Conservation (phyloP, 2,329 filamentous ascomycete genomes). For the Aspergillus sp. region DNA sequence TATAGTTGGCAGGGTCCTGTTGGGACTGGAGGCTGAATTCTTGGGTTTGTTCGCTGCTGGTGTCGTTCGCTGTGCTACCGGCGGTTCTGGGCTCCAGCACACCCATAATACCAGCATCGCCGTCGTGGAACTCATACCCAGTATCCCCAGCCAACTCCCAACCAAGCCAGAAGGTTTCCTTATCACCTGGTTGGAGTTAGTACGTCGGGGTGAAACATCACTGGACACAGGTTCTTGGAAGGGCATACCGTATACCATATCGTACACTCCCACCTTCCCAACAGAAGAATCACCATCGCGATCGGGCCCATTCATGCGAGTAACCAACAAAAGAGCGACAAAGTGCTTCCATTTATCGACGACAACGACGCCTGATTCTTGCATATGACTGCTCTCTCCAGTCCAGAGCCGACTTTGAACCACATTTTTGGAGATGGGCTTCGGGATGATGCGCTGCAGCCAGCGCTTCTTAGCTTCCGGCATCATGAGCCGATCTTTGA, state of each 20-base stretch:
- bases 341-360: conserved; percentile 50
- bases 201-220: not conserved
- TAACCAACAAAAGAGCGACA: conserved; percentile 42
- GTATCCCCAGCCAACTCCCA: conserved; percentile 46
- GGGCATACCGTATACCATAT: conserved; percentile 46
- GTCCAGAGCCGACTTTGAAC: conserved; percentile 28
- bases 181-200: conserved; percentile 38
- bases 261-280: conserved; percentile 43
- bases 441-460: conserved; percentile 45
- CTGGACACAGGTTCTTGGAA: not conserved
- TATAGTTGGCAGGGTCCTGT: conserved; percentile 21
- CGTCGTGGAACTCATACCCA: conserved; percentile 46
- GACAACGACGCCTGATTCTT: conserved; percentile 49
- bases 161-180: conserved; percentile 53
- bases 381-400: conserved; percentile 24
- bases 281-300: conserved; percentile 40
- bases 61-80: not conserved
- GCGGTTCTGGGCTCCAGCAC: not conserved
- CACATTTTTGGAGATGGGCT: conserved; percentile 42
- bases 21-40: not conserved
- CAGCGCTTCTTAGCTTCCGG: conserved; percentile 37
- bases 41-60: conserved; percentile 3
- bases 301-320: conserved; percentile 39
- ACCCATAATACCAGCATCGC: conserved; percentile 25
- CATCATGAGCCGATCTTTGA: conserved; percentile 46